Evolutionary conservation across 148 eudicot species (phyloP), one percentile per base, ranked within the genome.

Genomic region (Rhododendron ferrugineum): DNA sequence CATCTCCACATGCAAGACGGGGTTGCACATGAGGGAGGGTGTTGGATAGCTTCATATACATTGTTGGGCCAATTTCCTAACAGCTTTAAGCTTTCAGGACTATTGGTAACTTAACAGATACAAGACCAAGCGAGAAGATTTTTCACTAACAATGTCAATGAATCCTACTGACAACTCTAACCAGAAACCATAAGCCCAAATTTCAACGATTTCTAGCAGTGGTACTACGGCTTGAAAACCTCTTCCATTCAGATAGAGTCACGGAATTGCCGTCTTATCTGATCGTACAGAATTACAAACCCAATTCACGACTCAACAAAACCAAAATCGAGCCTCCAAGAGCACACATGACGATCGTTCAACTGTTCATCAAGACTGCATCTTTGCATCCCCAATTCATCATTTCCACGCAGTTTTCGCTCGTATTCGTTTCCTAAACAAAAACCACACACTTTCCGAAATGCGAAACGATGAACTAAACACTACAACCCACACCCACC

Each of bases 181-280:
- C 83, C 72, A 56, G 49, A 58, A 56, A 81, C 83, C 83, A 15
- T 81, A 36, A 34, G 49, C 37, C n/a, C 7, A 81, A 81, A 81
- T 52, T 34, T 34, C 26, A 80, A 80, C 23, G 46, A 58, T 18
- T 56, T 56, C 70, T 58, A 81, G 46, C 64, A 54, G 15, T 3
- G 16, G 34, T 20, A 34, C n/a, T 36, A 1, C 3, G 14, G 44
- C 66, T 80, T 50, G 62, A 54, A 81, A 58, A 81, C 70, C 70
- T 36, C 30, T 22, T 54, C 23, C 46, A 20, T 56, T 58, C 70
- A n/a, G 23, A 28, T 7, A 18, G 18, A 54, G 64, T n/a, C 26
- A 20, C 14, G 20, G 18, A 58, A 56, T 36, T 46, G 11, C 32
- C 11, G 14, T 30, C 72, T 58, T 10, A 36, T 58, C 83, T 81